Evolutionary conservation across 179 eudicot species (phyloP), one percentile per base, ranked within the genome.

Genomic region (Gypsophila paniculata): DNA sequence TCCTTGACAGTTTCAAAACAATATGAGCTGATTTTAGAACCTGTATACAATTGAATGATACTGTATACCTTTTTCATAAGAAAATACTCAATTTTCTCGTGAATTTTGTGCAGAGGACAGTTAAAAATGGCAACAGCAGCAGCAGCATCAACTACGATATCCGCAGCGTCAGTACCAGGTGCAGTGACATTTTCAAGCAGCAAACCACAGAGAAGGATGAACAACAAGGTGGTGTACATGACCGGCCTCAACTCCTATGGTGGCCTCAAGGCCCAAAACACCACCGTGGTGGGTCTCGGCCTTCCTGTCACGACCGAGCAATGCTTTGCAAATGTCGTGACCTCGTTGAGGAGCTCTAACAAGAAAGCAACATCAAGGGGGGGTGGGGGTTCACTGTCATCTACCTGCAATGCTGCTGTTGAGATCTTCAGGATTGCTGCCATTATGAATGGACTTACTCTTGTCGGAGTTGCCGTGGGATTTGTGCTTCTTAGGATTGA

Each of bases 341-440:
- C 78, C 77, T 78, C 88, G 5, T 66, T 89, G 75, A 82, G 73
- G 65, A 71, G 72, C 60, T 19, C 74, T 9, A 21, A 44, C 70
- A 60, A 68, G 55, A 70, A 46, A 23, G 26, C 78, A 68, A 68
- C 72, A 67, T 34, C 67, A 4, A 76, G 85, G 19, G 90, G 96
- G 0, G 77, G 85, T 23, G 90, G 96, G 0, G 91, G 98, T 17
- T 87, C 90, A 9, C 72, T 90, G 11, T 72, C 85, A 5, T 65
- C 89, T 4, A 82, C 87, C 21, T 86, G 92, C 72, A 83, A 67
- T 76, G 92, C 87, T 3, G 86, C 82, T 0, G 82, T 22, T 57
- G 96, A 90, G 88, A 90, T 90, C 2, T 90, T 90, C 85, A 86
- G 68, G 85, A 90, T 90, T 53, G 90, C 92, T 19, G 88, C 90